Percentiles rank a stretch among this genome's conserved stretches.
Conservation (phyloP, 805 yeast genomes). For the Candida pseudoglaebosa region DNA sequence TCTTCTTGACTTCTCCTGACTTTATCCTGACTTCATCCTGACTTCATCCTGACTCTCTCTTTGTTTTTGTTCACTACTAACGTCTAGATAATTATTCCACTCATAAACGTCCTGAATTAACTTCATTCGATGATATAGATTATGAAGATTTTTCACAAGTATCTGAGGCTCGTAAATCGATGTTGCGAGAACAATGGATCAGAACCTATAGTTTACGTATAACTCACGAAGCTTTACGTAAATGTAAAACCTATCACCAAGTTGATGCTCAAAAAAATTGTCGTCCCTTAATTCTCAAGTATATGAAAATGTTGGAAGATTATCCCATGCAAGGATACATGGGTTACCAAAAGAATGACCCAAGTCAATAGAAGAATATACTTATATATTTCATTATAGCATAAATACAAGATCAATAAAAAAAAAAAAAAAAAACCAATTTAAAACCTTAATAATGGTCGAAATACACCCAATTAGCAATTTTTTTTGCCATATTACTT, state of each 20-base stretch:
- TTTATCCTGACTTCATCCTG: too few relatives aligned
- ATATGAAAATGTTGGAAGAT: conserved; percentile 70
- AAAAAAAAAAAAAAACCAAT: too few relatives aligned
- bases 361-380: conserved; percentile 19
- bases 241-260: conserved; percentile 63
- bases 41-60: too few relatives aligned
- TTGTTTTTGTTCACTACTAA: too few relatives aligned
- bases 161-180: conserved; percentile 69
- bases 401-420: neutral
- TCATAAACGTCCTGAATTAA: conserved; percentile 61
- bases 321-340: conserved; percentile 68
- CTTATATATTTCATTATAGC: neutral
- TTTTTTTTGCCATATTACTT: too few relatives aligned
- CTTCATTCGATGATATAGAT: conserved; percentile 80
- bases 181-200: conserved; percentile 78
- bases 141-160: conserved; percentile 62
- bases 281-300: conserved; percentile 71
- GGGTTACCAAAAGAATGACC: conserved; percentile 89
- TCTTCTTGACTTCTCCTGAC: too few relatives aligned
- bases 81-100: conserved; percentile 32
- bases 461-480: too few relatives aligned
- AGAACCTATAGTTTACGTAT: conserved; percentile 63
- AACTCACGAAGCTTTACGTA: conserved; percentile 69
- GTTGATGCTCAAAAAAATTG: conserved; percentile 63
- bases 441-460: too few relatives aligned